phyloP scores from a whole-genome alignment of 179 eudicot species.

The Silene noctiflora region DNA sequence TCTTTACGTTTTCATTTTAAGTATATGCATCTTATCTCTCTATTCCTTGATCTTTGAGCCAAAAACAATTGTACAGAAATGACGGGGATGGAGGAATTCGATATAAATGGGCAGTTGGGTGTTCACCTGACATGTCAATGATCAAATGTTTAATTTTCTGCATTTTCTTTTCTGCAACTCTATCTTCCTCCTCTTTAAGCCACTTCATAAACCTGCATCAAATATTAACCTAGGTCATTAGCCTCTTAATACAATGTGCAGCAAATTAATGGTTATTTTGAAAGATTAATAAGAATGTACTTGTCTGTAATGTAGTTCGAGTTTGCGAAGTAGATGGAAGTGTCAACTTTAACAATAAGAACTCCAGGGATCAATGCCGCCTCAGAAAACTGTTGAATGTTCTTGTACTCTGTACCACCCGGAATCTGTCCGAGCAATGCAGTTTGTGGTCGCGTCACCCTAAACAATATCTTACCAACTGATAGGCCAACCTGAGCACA shows the following conservation, averaged over 20 bases:
- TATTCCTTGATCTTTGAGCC: too few species aligned
- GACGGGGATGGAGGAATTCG: too few species aligned
- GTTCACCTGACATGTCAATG: slow-evolving; percentile 29
- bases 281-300: slow-evolving; percentile 13
- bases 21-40: too few species aligned
- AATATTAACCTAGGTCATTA: background rate
- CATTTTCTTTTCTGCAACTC: slow-evolving; percentile 18
- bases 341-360: slow-evolving; percentile 50
- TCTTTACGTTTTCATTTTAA: background rate
- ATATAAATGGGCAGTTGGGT: too few species aligned
- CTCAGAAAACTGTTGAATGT: slow-evolving; percentile 59
- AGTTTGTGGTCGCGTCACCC: slow-evolving; percentile 71
- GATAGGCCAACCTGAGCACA: slow-evolving; percentile 49
- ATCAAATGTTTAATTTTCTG: slow-evolving; percentile 42
- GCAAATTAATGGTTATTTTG: too few species aligned
- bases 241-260: background rate
- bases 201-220: slow-evolving; percentile 49
- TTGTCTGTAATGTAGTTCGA: slow-evolving; percentile 56
- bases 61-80: too few species aligned
- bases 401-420: slow-evolving; percentile 52
- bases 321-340: slow-evolving; percentile 69
- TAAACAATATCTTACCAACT: slow-evolving; percentile 64
- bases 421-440: slow-evolving; percentile 63
- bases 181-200: slow-evolving; percentile 53
- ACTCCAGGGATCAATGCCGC: slow-evolving; percentile 52